Evolutionary conservation across 2,329 filamentous ascomycete genomes (phyloP).

Genomic region (Pestalotiopsis sp.): DNA sequence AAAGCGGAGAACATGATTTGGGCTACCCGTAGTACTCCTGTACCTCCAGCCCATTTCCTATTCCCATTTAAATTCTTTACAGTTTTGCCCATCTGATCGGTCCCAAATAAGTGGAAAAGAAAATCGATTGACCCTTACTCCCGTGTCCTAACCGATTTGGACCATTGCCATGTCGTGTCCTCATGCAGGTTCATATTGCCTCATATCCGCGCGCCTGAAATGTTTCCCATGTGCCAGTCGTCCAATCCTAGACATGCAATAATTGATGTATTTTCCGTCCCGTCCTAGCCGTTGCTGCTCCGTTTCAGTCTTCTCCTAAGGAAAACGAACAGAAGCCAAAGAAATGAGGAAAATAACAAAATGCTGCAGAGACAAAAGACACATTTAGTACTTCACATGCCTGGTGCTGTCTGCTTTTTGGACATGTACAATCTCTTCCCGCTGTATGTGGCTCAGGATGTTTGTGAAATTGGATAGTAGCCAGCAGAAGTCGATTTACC

Average conservation of each 20-base stretch:
- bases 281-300: not conserved
- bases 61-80: not conserved
- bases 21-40: not conserved
- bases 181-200: not conserved
- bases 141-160: not conserved
- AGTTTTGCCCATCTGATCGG: not conserved
- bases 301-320: not conserved
- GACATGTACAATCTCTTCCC: not conserved
- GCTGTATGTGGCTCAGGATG: conserved; percentile 38
- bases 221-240: not conserved
- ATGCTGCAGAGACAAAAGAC: not conserved
- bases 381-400: not conserved
- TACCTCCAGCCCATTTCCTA: not conserved
- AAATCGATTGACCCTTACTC: not conserved
- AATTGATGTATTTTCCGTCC: not conserved
- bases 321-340: not conserved
- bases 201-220: not conserved
- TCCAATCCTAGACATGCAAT: not conserved
- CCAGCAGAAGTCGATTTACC: conserved; percentile 54
- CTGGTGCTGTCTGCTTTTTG: not conserved
- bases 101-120: not conserved
- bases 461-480: conserved; percentile 56
- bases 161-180: not conserved
- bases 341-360: not conserved
- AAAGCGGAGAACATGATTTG: no score